phyloP scores from a whole-genome alignment of 2,329 filamentous ascomycete species.

The Paramyrothecium roridum region DNA sequence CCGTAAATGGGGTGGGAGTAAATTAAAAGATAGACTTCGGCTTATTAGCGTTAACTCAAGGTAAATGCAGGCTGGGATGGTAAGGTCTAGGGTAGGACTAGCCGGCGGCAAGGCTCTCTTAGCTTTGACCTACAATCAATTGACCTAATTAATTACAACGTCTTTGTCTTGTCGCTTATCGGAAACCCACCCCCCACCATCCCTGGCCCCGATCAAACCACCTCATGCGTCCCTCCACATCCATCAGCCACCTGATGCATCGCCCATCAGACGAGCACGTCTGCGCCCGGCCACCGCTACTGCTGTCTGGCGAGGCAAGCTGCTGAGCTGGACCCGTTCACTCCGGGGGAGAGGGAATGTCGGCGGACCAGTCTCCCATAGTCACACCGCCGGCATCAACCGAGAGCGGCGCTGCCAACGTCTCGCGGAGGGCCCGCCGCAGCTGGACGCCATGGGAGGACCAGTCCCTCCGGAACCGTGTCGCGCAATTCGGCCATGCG shows the following conservation, averaged over 20 bases:
- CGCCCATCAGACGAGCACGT: not conserved
- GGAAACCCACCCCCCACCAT: no score
- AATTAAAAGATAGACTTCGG: no score
- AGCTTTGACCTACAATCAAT: no score
- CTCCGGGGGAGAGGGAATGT: not conserved
- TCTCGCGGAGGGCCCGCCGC: slow-evolving; percentile 12
- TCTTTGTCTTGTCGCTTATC: no score
- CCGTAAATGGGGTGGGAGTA: no score
- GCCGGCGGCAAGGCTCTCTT: no score
- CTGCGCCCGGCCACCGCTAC: not conserved
- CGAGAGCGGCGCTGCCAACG: not conserved
- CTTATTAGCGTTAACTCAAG: no score
- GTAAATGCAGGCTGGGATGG: no score
- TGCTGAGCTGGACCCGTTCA: not conserved
- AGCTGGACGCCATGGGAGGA: slow-evolving; percentile 21
- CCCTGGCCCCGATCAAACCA: no score
- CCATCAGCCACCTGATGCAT: not conserved
- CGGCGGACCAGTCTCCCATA: not conserved
- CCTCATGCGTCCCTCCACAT: no score
- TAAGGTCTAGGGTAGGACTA: no score
- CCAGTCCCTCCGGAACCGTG: slow-evolving; percentile 19
- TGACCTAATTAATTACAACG: no score
- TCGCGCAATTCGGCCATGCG: slow-evolving; percentile 21
- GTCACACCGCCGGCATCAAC: slow-evolving; percentile 1
- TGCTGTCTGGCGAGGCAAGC: not conserved